These are phyloP conservation scores for Acanthamoeba triangularis DNA, from an alignment of 208 protist species.

Conservation along the genomic window DNA sequence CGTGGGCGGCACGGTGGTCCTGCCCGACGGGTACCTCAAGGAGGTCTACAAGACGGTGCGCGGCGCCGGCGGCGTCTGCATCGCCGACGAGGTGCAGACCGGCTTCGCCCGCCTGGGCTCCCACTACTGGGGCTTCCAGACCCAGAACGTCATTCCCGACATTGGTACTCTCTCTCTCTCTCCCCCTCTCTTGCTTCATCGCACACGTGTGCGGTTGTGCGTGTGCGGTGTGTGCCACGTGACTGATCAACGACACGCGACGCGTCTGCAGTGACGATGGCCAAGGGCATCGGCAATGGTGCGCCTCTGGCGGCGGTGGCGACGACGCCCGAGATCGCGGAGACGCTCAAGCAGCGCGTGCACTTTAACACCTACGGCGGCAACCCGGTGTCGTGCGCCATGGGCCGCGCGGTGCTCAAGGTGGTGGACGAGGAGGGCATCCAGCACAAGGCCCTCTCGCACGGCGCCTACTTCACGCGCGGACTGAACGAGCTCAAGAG, in stretches of 20 bases:
- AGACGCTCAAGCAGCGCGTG: constrained; percentile 74
- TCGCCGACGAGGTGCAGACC: constrained; percentile 92
- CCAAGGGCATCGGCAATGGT: constrained; percentile 92
- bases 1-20: constrained; percentile 87
- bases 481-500: constrained; percentile 81
- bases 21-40: constrained; percentile 88
- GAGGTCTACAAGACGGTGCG: constrained; percentile 85
- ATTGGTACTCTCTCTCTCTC: constrained; percentile 45
- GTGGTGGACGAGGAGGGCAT: constrained; percentile 87
- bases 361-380: constrained; percentile 93
- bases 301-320: constrained; percentile 91
- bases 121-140: constrained; percentile 91
- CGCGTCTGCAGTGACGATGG: constrained; percentile 82
- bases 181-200: neutral
- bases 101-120: constrained; percentile 91
- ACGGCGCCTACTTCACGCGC: constrained; percentile 82
- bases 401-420: constrained; percentile 90
- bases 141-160: constrained; percentile 85
- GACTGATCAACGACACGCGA: neutral
- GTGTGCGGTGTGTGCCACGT: too few species aligned
- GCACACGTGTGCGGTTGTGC: neutral
- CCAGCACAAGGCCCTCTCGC: constrained; percentile 81
- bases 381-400: constrained; percentile 89
- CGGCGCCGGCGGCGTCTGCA: constrained; percentile 89
- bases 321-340: constrained; percentile 88